Evolutionary conservation across 768 basidiomycete genomes (phyloP).

Genomic region (Mycena albidolilacea): DNA sequence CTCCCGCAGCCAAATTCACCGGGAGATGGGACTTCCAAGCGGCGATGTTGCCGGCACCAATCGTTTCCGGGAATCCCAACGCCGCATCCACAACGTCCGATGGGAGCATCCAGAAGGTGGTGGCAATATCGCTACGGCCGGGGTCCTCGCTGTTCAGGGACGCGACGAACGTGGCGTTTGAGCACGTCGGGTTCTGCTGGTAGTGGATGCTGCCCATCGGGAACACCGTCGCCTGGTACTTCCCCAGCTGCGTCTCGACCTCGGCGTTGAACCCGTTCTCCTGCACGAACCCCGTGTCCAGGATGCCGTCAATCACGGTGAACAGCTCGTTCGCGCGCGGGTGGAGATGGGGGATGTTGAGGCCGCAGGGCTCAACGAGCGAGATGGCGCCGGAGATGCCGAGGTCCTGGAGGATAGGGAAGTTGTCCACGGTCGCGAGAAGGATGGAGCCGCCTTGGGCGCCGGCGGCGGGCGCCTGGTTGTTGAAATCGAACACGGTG

Average conservation of each 20-base stretch:
- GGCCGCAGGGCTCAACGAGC: background rate
- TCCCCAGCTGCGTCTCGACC: no score
- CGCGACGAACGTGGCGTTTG: no score
- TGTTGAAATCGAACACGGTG: slow-evolving; percentile 29
- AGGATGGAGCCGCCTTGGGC: slow-evolving; percentile 36
- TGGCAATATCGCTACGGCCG: slow-evolving; percentile 29
- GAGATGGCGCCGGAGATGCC: slow-evolving; percentile 22
- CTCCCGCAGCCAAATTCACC: slow-evolving; percentile 33
- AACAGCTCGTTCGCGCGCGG: slow-evolving; percentile 52
- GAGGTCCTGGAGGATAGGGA: slow-evolving; percentile 32
- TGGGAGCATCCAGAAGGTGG: slow-evolving; percentile 27
- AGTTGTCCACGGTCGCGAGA: slow-evolving; percentile 38
- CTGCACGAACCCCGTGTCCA: no score
- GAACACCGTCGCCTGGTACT: no score
- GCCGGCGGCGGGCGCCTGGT: slow-evolving; percentile 16
- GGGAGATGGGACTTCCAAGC: slow-evolving; percentile 30
- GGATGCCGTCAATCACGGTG: slow-evolving; percentile 31
- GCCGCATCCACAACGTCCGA: slow-evolving; percentile 31
- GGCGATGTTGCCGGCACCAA: slow-evolving; percentile 31
- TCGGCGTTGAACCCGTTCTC: no score
- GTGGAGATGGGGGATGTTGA: slow-evolving; percentile 53
- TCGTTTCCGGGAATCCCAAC: slow-evolving; percentile 35
- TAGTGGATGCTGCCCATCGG: no score
- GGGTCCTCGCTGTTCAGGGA: no score
- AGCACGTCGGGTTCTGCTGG: no score